Base-by-base conservation (phyloP, 139 green algal genomes). In the Yamagishiella unicocca region DNA sequence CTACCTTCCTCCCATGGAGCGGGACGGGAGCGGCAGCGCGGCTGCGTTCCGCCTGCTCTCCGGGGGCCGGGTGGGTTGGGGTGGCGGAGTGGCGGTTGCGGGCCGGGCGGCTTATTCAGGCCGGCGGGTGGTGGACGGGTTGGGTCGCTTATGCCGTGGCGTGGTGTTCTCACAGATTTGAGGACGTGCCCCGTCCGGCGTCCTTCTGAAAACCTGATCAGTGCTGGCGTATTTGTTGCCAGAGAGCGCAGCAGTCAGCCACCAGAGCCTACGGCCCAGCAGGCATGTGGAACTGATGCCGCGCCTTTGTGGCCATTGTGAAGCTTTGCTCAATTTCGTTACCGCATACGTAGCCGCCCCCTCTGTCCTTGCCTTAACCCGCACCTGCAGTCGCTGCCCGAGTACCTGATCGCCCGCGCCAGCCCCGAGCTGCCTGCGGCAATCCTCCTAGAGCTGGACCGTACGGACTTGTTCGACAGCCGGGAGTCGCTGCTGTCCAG, bases 401-500 rank as follows among this genome's bases (percentile, higher is more conserved):
- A 38, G 43, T 83, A 83, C 76, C 24, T 83, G 7, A 8, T 24
- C 19, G 22, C 8, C 35, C 76, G 38, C 27, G 38, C 37, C 2
- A 40, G 27, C 5, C 5, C 29, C 40, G 5, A 54, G 0, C 61
- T 43, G 40, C 61, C 79, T 2, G 4, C 40, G 10, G 33, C 33
- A n/a, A 40, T 85, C 29, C n/a, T 85, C 5, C 29, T 21, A 19
- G 61, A 85, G n/a, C 61, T 85, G 40, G 79, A 85, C 61, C 24
- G 58, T 27, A 70, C 58, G n/a, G 58, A 85, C 58, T 55, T 76
- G 61, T 85, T 64, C 38, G 61, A 85, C 58, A 75, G 5, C 29
- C 77, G 76, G 31, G 54, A 73, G 40, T 27, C 4, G 55, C 6
- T 61, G 78, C 78, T 61, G 37, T 40, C 78, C 2, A 25, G 19